Percentiles rank a stretch among this genome's conserved stretches.
Evolutionary conservation across 1,284 basidiomycete species (phyloP).

Genomic region (Boletus semigastroideus): DNA sequence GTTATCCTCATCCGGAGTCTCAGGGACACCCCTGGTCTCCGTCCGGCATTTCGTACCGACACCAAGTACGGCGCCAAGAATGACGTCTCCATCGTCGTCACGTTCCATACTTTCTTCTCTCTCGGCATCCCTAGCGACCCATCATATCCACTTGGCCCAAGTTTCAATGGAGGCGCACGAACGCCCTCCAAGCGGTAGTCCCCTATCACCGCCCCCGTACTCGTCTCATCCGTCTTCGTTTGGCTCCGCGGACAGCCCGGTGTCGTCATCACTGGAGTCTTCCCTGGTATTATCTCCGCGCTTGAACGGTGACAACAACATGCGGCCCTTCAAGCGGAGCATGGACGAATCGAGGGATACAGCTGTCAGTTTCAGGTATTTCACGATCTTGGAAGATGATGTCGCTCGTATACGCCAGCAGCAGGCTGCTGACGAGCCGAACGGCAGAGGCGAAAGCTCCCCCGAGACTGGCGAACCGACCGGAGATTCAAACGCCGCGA

Average conservation of each 20-base stretch:
- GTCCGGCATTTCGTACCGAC: conserved; percentile 58
- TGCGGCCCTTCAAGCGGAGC: conserved; percentile 53
- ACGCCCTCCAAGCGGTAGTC: conserved; percentile 16
- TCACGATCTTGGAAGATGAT: conserved; percentile 60
- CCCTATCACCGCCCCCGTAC: conserved; percentile 33
- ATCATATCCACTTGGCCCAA: conserved; percentile 41
- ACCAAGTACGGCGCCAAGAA: conserved; percentile 37
- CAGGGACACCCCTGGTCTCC: conserved; percentile 29
- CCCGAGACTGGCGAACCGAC: conserved; percentile 17
- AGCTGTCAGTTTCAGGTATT: conserved; percentile 66
- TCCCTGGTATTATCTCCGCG: conserved; percentile 32
- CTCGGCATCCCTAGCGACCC: conserved; percentile 65
- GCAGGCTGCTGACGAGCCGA: conserved; percentile 21
- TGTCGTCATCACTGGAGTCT: conserved; percentile 37
- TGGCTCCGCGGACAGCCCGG: conserved; percentile 26
- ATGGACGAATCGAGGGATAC: conserved; percentile 63
- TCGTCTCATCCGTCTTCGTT: conserved; percentile 35
- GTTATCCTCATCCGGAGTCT: conserved; percentile 11
- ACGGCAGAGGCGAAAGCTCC: conserved; percentile 12
- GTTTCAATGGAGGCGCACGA: conserved; percentile 10
- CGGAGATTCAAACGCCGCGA: conserved; percentile 14
- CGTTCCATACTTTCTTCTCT: conserved; percentile 55
- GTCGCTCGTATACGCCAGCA: conserved; percentile 36
- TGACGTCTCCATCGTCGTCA: conserved; percentile 35
- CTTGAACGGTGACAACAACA: conserved; percentile 33